phyloP scores from a whole-genome alignment of 306 rosid genomes.

The Ceratonia siliqua region DNA sequence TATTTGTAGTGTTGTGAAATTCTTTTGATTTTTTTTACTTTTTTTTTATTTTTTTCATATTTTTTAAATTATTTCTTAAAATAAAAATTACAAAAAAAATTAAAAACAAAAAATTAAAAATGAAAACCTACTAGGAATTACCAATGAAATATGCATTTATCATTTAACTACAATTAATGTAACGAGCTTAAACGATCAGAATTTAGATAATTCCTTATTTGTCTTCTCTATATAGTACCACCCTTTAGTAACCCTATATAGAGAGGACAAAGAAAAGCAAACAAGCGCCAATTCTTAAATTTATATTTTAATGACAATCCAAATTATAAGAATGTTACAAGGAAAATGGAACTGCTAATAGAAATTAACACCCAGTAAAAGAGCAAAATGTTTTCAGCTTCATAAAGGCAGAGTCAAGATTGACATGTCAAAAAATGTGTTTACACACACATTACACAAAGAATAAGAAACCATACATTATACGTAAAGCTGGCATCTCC shows the following conservation, averaged over 20 bases:
- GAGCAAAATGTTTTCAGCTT: conserved; percentile 7
- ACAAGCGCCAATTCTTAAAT: not conserved
- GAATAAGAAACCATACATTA: conserved; percentile 49
- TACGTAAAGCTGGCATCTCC: conserved; percentile 48
- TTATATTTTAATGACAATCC: not conserved
- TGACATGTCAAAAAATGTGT: not conserved
- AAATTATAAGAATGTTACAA: conserved; percentile 6
- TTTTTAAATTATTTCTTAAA: too few species aligned
- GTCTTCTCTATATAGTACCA: not conserved
- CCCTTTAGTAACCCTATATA: not conserved
- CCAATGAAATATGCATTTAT: not conserved
- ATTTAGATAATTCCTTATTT: not conserved
- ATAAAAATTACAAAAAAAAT: too few species aligned
- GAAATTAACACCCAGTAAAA: not conserved
- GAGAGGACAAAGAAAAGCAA: not conserved
- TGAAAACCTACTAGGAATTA: too few species aligned
- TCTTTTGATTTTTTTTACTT: too few species aligned
- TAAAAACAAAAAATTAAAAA: too few species aligned
- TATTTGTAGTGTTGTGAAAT: too few species aligned
- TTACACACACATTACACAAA: not conserved
- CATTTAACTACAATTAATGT: not conserved
- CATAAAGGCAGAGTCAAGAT: not conserved
- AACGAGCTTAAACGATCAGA: not conserved
- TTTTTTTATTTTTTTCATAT: too few species aligned
- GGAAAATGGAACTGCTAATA: not conserved